A percentile compares a stretch with the other conserved stretches of the same genome.
Evolutionary conservation across 176 grass and related monocot species (phyloP).

Genomic region (Dendrocalamus sinicus): DNA sequence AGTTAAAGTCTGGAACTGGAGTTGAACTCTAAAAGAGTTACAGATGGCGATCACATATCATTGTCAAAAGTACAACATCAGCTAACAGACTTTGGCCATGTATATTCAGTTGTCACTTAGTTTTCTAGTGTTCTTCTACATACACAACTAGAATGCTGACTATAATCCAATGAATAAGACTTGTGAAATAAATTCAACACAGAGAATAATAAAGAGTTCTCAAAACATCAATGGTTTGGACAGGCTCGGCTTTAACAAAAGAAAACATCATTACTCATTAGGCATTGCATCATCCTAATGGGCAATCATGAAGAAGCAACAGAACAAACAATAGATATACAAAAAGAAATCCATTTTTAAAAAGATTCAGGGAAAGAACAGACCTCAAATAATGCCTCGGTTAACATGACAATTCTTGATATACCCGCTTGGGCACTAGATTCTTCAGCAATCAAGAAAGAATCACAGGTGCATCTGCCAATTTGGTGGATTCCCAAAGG

Average conservation of each 20-base stretch:
- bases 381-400: slow-evolving; percentile 97
- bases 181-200: slow-evolving; percentile 3
- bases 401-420: slow-evolving; percentile 96
- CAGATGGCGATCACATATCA: not conserved
- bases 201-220: not conserved
- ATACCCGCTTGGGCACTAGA: slow-evolving; percentile 82
- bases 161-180: slow-evolving; percentile 29
- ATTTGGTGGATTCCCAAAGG: slow-evolving; percentile 84
- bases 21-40: not conserved
- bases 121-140: not conserved
- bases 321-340: not conserved
- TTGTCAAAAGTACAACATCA: not conserved
- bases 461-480: slow-evolving; percentile 85
- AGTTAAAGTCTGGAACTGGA: slow-evolving; percentile 2
- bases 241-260: not conserved
- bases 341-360: not conserved
- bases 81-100: not conserved
- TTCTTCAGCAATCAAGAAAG: slow-evolving; percentile 76
- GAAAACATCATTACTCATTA: not conserved
- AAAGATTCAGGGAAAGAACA: slow-evolving; percentile 44
- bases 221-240: not conserved
- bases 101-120: not conserved
- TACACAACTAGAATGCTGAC: slow-evolving; percentile 31
- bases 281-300: not conserved
- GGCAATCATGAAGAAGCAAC: not conserved